Evolutionary conservation across 2,329 filamentous ascomycete species (phyloP), one percentile per base, ranked within the genome.

Genomic region (Rutstroemia sydowiana): DNA sequence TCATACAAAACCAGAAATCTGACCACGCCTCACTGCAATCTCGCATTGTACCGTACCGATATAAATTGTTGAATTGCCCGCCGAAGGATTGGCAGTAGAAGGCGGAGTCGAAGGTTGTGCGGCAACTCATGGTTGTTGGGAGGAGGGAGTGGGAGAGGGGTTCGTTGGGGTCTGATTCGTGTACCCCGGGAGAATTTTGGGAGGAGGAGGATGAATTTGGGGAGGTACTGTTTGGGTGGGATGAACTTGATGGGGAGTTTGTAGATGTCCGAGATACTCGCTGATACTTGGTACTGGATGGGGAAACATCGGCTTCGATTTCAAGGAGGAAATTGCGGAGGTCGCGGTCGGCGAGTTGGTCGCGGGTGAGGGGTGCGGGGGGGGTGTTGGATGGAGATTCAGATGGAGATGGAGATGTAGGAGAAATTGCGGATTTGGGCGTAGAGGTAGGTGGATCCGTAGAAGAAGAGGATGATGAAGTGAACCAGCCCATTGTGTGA

Each of bases 1-100:
- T 84, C 91, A 97, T 96, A 75, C 93, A 98, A 72, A 96, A 92
- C 87, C 91, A 95, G 70, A 95, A 97, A 69, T 95, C 88, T 55
- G 85, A 79, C 90, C 92, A 96, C 57, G 90, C 84, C 59, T 95
- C 86, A 56, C 76, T 81, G 75, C 93, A 98, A 3, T 79, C 77
- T 41, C 85, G 81, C 63, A 95, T 73, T 39, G 75, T 73, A 56
- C 93, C 93, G 66, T 89, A 85, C 36, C 93, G 86, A 75, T 97
- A 98, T 34, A 97, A 79, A 63, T 89, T 83, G 63, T 87, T 90
- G 75, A 91, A 95, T 68, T 97, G 91, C 1, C 92, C 90, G 48
- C 89, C 91, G 8, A 95, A 75, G 0, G 86, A 89, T 67, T 93
- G 88, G 77, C 93, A 98, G 75, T 92, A 88, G 78, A 92, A 96